Base-by-base conservation (phyloP, 108 stramenopile genomes). In the Fistulifera pelliculosa region DNA sequence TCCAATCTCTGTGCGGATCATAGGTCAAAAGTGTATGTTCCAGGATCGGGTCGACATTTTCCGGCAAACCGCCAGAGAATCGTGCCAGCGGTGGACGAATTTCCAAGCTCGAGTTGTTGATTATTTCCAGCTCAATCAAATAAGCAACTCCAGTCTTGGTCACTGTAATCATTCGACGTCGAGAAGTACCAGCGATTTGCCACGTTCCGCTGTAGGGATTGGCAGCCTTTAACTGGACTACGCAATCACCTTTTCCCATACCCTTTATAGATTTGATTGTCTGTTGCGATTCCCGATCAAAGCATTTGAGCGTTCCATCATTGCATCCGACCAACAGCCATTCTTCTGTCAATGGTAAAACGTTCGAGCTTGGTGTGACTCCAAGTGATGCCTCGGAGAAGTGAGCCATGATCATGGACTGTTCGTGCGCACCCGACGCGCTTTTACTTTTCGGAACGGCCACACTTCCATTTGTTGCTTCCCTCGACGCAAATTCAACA, bases 301-400 rank as follows among this genome's bases (percentile, higher is more conserved):
- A 81, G 24, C 73, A 60, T 45, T 73, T 68, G 58, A 87, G 43
- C 15, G 45, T 65, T 40, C 86, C 86, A 57, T 87, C 86, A 21
- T 61, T 56, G 48, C 71, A 77, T 14, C 76, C 81, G 45, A 83
- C 61, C 11, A 80, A 35, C 2, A 83, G 1, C 24, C 65, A 18
- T 8, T 61, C 39, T 14, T 35, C 23, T 7, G 68, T 49, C 10
- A 79, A 26, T 7, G 77, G 60, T 25, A 79, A 10, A 11, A 61
- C 65, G 35, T 62, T 68, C 27, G 41, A 52, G 3, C 40, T 27
- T 0, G 65, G 65, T 11, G 24, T 22, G 38, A 18, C 27, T 24
- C n/a, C 42, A 5, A 43, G 21, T 2, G 22, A 40, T 7, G 14
- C 21, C 25, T 53, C 43, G 12, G 38, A 22, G 19, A 51, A 7